phyloP scores from a whole-genome alignment of 2,329 filamentous ascomycete species.

The Colletotrichum chrysophilum region DNA sequence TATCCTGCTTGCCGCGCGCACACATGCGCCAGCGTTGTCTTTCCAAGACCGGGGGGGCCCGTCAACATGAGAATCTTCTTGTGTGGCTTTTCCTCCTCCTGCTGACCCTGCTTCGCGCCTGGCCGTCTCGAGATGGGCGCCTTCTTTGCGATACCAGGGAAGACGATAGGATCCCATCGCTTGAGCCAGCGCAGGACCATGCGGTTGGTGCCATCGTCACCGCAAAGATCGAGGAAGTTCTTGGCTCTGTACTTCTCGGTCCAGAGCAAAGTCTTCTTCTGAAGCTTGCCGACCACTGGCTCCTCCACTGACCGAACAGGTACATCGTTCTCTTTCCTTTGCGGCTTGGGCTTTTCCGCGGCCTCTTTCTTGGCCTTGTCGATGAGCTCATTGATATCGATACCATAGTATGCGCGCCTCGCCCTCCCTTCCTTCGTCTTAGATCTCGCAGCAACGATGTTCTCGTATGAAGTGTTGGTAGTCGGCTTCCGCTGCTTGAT shows the following conservation, averaged over 20 bases:
- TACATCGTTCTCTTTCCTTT: slow-evolving; percentile 29
- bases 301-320: slow-evolving; percentile 50
- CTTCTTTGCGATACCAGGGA: slow-evolving; percentile 75
- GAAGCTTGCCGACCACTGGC: slow-evolving; percentile 37
- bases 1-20: slow-evolving; percentile 96
- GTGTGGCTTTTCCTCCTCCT: slow-evolving; percentile 74
- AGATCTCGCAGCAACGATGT: slow-evolving; percentile 71
- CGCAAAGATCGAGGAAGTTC: slow-evolving; percentile 91
- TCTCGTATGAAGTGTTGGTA: slow-evolving; percentile 62
- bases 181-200: slow-evolving; percentile 93
- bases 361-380: slow-evolving; percentile 71
- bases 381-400: slow-evolving; percentile 86
- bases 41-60: slow-evolving; percentile 90
- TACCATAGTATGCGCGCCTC: slow-evolving; percentile 83
- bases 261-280: slow-evolving; percentile 73
- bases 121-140: slow-evolving; percentile 47
- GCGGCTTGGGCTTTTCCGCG: slow-evolving; percentile 33
- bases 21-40: slow-evolving; percentile 95
- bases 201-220: slow-evolving; percentile 92
- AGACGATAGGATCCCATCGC: slow-evolving; percentile 90
- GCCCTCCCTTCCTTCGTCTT: slow-evolving; percentile 71
- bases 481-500: slow-evolving; percentile 59
- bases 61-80: slow-evolving; percentile 89
- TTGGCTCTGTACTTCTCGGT: slow-evolving; percentile 96
- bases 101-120: slow-evolving; percentile 40